Evolutionary conservation across 1,284 basidiomycete species (phyloP), one percentile per base, ranked within the genome.

Genomic region (Microstroma glucosiphilum): DNA sequence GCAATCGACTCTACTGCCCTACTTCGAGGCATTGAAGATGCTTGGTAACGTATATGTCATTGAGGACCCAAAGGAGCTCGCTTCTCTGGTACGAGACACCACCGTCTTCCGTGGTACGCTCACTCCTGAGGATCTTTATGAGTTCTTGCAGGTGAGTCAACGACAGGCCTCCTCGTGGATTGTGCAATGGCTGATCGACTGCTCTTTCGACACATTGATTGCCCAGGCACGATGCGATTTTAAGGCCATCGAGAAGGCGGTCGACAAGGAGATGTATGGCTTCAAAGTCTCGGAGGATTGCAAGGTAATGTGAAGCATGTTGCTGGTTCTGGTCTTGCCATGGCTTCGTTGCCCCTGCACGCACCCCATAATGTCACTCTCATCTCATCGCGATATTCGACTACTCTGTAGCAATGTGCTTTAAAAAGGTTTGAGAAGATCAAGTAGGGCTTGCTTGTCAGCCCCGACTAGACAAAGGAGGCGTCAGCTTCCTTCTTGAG

Each of bases 21-120:
- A 96, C 68, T 97, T 97, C 72, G 88, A 91, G 15, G 88, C 92
- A 70, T 84, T 98, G 61, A 96, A 96, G 80, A 93, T 96, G 90
- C 83, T 97, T 7, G 93, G 92, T 0, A 92, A 96, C 74, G 89
- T 97, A 8, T 98, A 88, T 78, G 91, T 96, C 57, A 82, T 85
- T 25, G 81, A 81, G 12, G 68, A 74, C 26, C 79, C 79, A 1
- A 93, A 92, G 72, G 92, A 97, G 76, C 83, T 98, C 3, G 92
- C 92, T 37, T 88, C 91, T 81, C 93, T 97, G 72, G 91, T 96
- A 21, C 83, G 91, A 66, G 93, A 97, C 80, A 91, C 94, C 6
- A 91, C 90, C 12, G 84, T 92, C 49, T 96, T 96, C 79, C 48
- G 55, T 12, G 92, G 93, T 3, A 88, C 89, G 1, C 91, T 94